Percentiles rank a stretch among this genome's conserved stretches.
Evolutionary conservation across 2,329 filamentous ascomycete species (phyloP).

Genomic region (Cercospora sp.): DNA sequence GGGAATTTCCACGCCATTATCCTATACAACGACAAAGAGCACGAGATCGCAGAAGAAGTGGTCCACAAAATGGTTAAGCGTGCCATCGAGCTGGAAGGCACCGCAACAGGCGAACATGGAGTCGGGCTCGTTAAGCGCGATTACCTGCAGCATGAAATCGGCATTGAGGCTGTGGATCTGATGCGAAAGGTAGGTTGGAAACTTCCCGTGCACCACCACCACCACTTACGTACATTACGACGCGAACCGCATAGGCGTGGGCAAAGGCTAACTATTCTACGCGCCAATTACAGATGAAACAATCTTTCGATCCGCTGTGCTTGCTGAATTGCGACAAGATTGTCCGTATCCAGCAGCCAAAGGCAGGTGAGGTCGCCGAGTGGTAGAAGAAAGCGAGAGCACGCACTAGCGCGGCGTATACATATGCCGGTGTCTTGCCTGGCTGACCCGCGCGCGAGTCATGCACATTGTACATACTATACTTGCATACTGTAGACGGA

Average conservation of each 20-base stretch:
- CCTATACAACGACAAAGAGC: slow-evolving; percentile 66
- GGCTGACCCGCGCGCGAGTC: background rate
- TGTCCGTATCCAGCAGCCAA: slow-evolving; percentile 56
- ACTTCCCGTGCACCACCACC: background rate
- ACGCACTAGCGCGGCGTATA: background rate
- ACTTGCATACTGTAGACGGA: background rate
- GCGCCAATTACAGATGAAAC: slow-evolving; percentile 63
- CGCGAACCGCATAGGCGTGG: background rate
- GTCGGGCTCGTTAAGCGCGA: slow-evolving; percentile 83
- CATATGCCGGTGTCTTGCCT: background rate
- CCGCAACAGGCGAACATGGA: slow-evolving; percentile 82
- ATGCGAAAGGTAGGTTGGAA: slow-evolving; percentile 70
- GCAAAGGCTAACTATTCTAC: background rate
- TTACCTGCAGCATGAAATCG: slow-evolving; percentile 76
- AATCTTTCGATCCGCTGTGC: slow-evolving; percentile 73
- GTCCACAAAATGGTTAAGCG: slow-evolving; percentile 85
- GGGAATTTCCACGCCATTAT: slow-evolving; percentile 72
- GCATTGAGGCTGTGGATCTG: slow-evolving; percentile 70
- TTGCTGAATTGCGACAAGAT: slow-evolving; percentile 66
- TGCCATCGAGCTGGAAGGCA: slow-evolving; percentile 76
- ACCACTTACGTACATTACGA: background rate
- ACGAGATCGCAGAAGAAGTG: slow-evolving; percentile 65
- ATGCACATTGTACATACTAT: background rate
- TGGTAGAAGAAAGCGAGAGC: slow-evolving; percentile 34
- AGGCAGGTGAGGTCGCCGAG: slow-evolving; percentile 48